A percentile compares a stretch with the other conserved stretches of the same genome.
These are phyloP conservation scores for Botrytis fabae DNA, from an alignment of 2,329 filamentous ascomycete genomes.

Conservation along the genomic window DNA sequence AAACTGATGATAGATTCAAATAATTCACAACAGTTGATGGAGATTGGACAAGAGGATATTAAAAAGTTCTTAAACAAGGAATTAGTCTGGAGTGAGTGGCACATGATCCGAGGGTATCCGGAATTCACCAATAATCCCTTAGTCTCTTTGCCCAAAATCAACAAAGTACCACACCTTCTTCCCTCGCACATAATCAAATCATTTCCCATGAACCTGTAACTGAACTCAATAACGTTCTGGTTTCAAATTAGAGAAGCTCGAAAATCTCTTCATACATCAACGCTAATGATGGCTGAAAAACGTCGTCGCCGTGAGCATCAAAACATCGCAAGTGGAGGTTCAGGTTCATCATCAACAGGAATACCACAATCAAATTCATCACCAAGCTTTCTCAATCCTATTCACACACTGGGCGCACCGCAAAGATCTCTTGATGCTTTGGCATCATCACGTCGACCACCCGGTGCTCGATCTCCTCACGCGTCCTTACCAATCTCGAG, in stretches of 20 bases:
- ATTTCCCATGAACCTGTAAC: background rate
- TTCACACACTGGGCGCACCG: background rate
- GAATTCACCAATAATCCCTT: constrained; percentile 3
- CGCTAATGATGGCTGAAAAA: background rate
- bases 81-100: background rate
- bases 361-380: background rate
- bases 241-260: background rate
- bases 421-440: background rate
- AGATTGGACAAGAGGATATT: background rate
- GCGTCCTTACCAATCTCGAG: background rate
- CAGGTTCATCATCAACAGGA: constrained; percentile 1
- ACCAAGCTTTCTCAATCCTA: background rate
- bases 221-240: background rate
- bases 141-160: background rate
- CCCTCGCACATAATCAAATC: background rate
- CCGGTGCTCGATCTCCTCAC: background rate
- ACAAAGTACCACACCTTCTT: background rate
- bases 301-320: background rate
- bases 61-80: background rate
- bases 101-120: background rate
- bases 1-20: background rate
- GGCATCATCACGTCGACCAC: background rate
- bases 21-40: background rate
- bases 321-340: background rate
- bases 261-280: background rate